Percentiles rank a stretch among this genome's conserved stretches.
Evolutionary conservation across 2,329 filamentous ascomycete genomes (phyloP).

Genomic region (Colletotrichum abscissum): DNA sequence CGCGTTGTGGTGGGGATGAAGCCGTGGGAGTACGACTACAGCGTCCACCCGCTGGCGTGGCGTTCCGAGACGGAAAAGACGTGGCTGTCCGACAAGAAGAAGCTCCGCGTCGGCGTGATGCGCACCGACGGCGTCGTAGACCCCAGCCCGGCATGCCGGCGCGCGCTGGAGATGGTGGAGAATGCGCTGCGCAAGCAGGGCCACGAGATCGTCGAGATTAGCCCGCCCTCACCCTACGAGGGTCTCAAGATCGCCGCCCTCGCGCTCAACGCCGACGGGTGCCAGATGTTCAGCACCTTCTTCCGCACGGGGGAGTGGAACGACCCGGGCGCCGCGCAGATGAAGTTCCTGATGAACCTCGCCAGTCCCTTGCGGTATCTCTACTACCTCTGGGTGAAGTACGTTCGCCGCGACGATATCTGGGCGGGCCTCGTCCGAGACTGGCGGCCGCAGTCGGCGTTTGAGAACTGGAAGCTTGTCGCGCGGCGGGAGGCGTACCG

Average conservation of each 20-base stretch:
- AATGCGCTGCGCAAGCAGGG: slow-evolving; percentile 76
- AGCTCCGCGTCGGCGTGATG: slow-evolving; percentile 80
- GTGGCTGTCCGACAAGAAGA: slow-evolving; percentile 66
- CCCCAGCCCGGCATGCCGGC: slow-evolving; percentile 83
- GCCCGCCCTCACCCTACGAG: slow-evolving; percentile 78
- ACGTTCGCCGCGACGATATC: slow-evolving; percentile 78
- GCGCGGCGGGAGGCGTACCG: slow-evolving; percentile 82
- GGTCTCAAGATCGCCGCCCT: slow-evolving; percentile 81
- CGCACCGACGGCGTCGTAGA: slow-evolving; percentile 85
- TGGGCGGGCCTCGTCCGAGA: slow-evolving; percentile 83
- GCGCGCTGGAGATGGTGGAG: slow-evolving; percentile 79
- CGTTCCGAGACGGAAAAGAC: slow-evolving; percentile 69
- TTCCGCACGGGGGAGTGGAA: slow-evolving; percentile 83
- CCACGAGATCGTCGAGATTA: slow-evolving; percentile 76
- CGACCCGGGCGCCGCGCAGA: slow-evolving; percentile 80
- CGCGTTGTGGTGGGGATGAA: slow-evolving; percentile 81
- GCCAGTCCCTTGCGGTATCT: slow-evolving; percentile 81
- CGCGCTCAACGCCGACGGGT: slow-evolving; percentile 87
- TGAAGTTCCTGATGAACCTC: slow-evolving; percentile 79
- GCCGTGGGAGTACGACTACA: slow-evolving; percentile 90
- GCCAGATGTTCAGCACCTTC: slow-evolving; percentile 81
- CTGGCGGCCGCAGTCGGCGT: slow-evolving; percentile 79
- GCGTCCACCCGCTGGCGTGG: slow-evolving; percentile 88
- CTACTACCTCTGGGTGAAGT: slow-evolving; percentile 92
- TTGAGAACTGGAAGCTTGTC: slow-evolving; percentile 86